phyloP scores from a whole-genome alignment of 306 rosid genomes.

The Gillenia trifoliata region DNA sequence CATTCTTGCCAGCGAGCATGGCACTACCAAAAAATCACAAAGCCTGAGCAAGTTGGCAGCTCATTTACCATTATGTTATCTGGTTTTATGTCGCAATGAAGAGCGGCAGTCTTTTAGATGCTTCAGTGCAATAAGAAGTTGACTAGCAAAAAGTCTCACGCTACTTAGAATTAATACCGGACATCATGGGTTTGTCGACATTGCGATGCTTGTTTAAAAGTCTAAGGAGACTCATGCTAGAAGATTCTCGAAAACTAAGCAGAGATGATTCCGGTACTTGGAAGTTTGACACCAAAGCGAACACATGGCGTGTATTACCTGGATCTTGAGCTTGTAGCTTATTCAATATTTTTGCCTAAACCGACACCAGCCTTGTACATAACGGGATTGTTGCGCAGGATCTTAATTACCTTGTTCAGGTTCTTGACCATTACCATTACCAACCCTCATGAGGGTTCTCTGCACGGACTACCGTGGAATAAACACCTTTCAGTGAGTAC shows the following conservation, averaged over 20 bases:
- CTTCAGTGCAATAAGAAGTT: constrained; percentile 92
- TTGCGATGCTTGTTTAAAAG: too few relatives aligned
- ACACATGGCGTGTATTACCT: constrained; percentile 98
- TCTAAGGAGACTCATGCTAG: too few relatives aligned
- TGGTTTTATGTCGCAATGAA: constrained; percentile 96
- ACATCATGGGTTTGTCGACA: too few relatives aligned
- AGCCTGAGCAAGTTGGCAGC: too few relatives aligned
- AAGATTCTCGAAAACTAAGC: too few relatives aligned
- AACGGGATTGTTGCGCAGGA: constrained; percentile 89
- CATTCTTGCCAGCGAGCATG: constrained; percentile 98
- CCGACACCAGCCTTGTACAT: constrained; percentile 98
- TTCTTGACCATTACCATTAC: constrained; percentile 76
- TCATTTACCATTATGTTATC: constrained; percentile 99
- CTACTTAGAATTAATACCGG: too few relatives aligned
- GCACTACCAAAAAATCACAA: constrained; percentile 98
- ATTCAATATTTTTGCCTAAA: constrained; percentile 79
- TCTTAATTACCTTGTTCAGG: constrained; percentile 94
- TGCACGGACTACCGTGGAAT: constrained; percentile 93
- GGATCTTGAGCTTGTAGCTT: constrained; percentile 98
- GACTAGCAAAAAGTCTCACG: constrained; percentile 90
- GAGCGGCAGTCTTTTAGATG: constrained; percentile 93
- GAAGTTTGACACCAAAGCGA: constrained; percentile 94
- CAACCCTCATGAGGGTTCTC: constrained; percentile 62
- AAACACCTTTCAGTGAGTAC: constrained; percentile 94
- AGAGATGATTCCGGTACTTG: constrained; percentile 98